A percentile compares a stretch with the other conserved stretches of the same genome.
phyloP scores from a whole-genome alignment of 257 asterid genomes.

The Nicotiana tomentosiformis region DNA sequence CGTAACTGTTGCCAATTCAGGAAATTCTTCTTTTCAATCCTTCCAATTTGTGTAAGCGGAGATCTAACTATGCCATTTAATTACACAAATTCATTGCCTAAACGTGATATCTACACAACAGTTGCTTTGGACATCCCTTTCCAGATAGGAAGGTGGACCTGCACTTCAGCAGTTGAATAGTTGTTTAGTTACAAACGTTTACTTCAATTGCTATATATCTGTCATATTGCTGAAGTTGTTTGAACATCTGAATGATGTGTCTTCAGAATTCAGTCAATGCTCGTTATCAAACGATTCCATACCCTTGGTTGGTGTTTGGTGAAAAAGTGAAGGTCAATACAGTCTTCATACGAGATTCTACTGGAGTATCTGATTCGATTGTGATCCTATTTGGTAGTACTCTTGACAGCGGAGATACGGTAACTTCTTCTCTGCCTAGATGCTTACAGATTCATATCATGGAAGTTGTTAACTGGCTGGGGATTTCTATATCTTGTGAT shows the following conservation, averaged over 20 bases:
- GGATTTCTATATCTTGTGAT: constrained; percentile 1
- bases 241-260: constrained; percentile 20
- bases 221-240: not conserved
- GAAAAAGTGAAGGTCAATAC: constrained; percentile 97
- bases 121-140: not conserved
- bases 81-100: not conserved
- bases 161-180: not conserved
- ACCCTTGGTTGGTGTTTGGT: constrained; percentile 97
- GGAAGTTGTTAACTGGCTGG: not conserved
- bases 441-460: not conserved
- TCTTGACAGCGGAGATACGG: constrained; percentile 57
- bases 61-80: not conserved
- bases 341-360: constrained; percentile 91
- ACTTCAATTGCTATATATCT: not conserved
- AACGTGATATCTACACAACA: not conserved
- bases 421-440: constrained; percentile 23
- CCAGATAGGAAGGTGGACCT: not conserved
- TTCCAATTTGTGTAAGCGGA: not conserved
- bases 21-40: not conserved
- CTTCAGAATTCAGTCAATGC: constrained; percentile 95
- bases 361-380: constrained; percentile 96
- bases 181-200: not conserved
- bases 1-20: not conserved
- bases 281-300: constrained; percentile 86
- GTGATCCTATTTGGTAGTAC: constrained; percentile 93